These are phyloP conservation scores for Euptelea pleiosperma DNA, from an alignment of 164 flowering plant genomes.

Conservation along the genomic window DNA sequence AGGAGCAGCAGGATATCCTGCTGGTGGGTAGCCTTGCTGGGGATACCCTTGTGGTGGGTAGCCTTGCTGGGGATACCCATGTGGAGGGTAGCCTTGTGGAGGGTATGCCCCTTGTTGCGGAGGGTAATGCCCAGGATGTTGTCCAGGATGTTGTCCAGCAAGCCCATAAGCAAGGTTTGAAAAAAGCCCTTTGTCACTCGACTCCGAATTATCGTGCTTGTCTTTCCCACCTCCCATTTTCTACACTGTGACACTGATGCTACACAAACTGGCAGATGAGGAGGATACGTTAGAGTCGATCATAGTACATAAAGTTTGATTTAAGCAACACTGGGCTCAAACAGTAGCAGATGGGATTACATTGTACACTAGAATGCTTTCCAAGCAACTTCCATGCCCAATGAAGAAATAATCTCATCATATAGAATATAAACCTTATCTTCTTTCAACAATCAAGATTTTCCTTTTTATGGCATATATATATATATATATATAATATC, in stretches of 20 bases:
- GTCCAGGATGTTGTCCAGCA: conserved; percentile 24
- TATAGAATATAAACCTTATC: no score
- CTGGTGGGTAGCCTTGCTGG: conserved; percentile 38
- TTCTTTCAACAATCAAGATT: no score
- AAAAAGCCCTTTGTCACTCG: conserved; percentile 40
- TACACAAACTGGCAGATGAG: background rate
- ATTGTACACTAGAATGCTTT: no score
- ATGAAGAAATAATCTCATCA: no score
- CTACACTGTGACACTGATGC: background rate
- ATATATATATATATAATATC: no score
- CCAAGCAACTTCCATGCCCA: no score
- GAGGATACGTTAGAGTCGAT: background rate
- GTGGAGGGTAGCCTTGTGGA: conserved; percentile 36
- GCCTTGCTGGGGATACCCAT: conserved; percentile 35
- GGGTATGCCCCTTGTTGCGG: conserved; percentile 22
- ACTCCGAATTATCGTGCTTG: conserved; percentile 27
- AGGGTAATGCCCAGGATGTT: conserved; percentile 4
- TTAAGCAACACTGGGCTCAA: no score
- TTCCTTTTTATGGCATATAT: no score
- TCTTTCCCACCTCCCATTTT: conserved; percentile 60
- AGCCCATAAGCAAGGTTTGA: conserved; percentile 35
- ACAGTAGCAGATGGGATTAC: no score
- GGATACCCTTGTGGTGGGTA: conserved; percentile 34
- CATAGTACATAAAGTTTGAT: conserved; percentile 4
- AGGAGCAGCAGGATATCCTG: conserved; percentile 28